Conservation (phyloP, 2,329 filamentous ascomycete genomes). For the Sporothrix sp. region DNA sequence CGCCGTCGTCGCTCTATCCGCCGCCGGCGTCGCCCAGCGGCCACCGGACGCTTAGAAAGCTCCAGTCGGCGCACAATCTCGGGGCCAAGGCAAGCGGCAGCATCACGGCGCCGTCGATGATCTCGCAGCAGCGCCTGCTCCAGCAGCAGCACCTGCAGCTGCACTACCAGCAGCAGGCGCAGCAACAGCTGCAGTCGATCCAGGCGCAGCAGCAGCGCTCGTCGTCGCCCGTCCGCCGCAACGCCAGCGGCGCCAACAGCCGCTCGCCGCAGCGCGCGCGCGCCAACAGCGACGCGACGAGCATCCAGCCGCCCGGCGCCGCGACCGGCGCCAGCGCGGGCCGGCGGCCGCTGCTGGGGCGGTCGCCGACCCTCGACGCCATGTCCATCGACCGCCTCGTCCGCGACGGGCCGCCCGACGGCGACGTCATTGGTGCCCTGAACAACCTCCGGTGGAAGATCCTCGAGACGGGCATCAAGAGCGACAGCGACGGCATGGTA, state of each 20-base stretch:
- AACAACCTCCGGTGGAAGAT: conserved; percentile 65
- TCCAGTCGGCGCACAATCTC: conserved; percentile 65
- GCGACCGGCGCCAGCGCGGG: conserved; percentile 28
- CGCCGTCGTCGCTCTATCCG: conserved; percentile 36
- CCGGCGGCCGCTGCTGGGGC: conserved; percentile 36
- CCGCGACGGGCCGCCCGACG: conserved; percentile 67
- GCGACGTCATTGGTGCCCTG: conserved; percentile 56
- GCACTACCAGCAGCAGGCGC: conserved; percentile 26
- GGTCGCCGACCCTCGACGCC: conserved; percentile 41
- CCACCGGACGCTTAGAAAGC: conserved; percentile 58
- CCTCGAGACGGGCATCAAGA: conserved; percentile 63
- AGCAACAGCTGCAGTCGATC: conserved; percentile 38
- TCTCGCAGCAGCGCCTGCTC: conserved; percentile 40
- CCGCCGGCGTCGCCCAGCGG: conserved; percentile 53
- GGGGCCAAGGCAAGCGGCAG: conserved; percentile 43
- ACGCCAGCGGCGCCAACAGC: conserved; percentile 19
- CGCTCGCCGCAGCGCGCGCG: conserved; percentile 48
- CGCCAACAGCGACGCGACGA: conserved; percentile 62
- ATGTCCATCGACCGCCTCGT: conserved; percentile 65
- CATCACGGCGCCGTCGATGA: conserved; percentile 42
- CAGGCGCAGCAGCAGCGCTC: conserved; percentile 34
- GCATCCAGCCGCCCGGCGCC: conserved; percentile 29
- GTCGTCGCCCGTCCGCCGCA: conserved; percentile 28
- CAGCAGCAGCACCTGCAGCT: conserved; percentile 32
- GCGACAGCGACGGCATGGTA: conserved; percentile 74